These are phyloP conservation scores for Solanum chacoense DNA, from an alignment of 305 asterid genomes.

Conservation along the genomic window DNA sequence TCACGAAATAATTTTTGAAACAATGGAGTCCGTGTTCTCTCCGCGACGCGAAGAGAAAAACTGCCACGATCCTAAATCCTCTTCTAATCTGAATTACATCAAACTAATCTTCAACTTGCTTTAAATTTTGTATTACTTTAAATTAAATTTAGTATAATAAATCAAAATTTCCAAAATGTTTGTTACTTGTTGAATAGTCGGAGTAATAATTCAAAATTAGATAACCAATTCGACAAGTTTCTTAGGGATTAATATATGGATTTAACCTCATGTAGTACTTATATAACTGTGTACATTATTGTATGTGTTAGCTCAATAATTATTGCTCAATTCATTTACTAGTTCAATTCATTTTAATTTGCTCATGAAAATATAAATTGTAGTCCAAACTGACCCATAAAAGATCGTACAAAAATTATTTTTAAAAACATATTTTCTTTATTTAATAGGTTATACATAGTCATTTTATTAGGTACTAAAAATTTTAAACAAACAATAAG, in stretches of 20 bases:
- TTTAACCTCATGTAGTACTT: background rate
- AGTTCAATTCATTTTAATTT: background rate
- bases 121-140: background rate
- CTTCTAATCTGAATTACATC: background rate
- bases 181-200: background rate
- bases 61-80: background rate
- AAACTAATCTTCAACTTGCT: background rate
- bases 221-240: background rate
- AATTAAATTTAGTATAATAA: too few relatives aligned
- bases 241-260: background rate
- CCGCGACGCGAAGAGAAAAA: too few relatives aligned
- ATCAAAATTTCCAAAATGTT: background rate
- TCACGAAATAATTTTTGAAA: too few relatives aligned
- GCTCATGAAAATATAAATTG: too few relatives aligned
- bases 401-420: background rate
- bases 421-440: too few relatives aligned
- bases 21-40: too few relatives aligned
- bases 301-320: background rate
- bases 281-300: background rate
- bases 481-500: background rate
- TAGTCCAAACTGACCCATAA: background rate
- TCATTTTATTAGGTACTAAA: background rate
- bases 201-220: background rate
- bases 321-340: background rate
- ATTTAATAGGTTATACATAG: background rate